Conservation (phyloP, 2,329 filamentous ascomycete genomes). For the Penicillium fuscoglaucum region DNA sequence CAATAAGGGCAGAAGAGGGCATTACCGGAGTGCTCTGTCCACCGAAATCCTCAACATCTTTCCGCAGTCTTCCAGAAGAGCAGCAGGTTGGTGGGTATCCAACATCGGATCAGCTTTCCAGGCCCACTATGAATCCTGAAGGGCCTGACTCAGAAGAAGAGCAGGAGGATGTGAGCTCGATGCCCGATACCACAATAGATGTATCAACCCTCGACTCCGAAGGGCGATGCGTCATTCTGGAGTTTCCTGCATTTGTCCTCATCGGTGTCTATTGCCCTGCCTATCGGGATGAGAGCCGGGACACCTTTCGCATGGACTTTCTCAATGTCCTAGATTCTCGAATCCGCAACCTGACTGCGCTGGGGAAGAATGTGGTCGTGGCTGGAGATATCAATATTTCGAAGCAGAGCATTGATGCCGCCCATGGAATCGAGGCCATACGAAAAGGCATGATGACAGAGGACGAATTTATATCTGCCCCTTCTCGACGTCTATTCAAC, state of each 20-base stretch:
- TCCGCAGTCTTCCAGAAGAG: slow-evolving; percentile 70
- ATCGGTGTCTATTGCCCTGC: slow-evolving; percentile 92
- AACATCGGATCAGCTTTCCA: slow-evolving; percentile 61
- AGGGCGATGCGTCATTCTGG: slow-evolving; percentile 84
- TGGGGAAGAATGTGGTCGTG: slow-evolving; percentile 82
- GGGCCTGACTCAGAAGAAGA: slow-evolving; percentile 4
- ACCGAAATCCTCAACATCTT: slow-evolving; percentile 69
- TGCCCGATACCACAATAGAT: slow-evolving; percentile 59
- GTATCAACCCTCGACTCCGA: slow-evolving; percentile 78
- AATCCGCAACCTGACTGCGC: slow-evolving; percentile 75
- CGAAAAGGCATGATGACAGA: slow-evolving; percentile 67
- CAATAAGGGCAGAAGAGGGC: slow-evolving; percentile 91
- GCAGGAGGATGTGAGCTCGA: slow-evolving; percentile 1
- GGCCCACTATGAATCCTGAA: not conserved
- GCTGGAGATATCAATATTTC: slow-evolving; percentile 87
- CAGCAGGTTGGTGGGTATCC: slow-evolving; percentile 90
- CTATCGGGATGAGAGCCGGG: slow-evolving; percentile 77
- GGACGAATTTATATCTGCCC: slow-evolving; percentile 70
- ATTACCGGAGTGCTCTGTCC: slow-evolving; percentile 76
- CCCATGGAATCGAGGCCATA: slow-evolving; percentile 69
- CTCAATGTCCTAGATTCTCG: slow-evolving; percentile 77
- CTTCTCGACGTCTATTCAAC: slow-evolving; percentile 77
- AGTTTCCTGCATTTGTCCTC: slow-evolving; percentile 92
- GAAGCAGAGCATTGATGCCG: slow-evolving; percentile 69
- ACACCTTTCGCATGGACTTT: slow-evolving; percentile 79